Conservation (phyloP, 139 green algal genomes). For the Chlamydomonas eustigma region DNA sequence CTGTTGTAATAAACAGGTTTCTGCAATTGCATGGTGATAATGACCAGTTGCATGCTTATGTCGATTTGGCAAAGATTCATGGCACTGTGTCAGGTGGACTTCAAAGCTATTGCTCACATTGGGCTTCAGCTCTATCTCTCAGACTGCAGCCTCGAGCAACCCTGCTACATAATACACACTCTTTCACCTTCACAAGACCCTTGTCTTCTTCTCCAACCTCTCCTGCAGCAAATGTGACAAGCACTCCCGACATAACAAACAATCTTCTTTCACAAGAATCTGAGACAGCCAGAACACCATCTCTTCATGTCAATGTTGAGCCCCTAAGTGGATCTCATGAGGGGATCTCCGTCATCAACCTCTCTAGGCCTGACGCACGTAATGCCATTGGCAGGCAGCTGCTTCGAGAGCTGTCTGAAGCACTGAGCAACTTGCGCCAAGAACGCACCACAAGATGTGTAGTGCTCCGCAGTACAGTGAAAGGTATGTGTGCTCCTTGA, state of each 20-base stretch:
- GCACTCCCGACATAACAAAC: background rate
- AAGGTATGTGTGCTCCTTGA: no score
- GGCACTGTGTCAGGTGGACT: background rate
- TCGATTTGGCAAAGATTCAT: no score
- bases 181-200: background rate
- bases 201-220: background rate
- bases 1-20: background rate
- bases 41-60: no score
- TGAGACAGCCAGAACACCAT: background rate
- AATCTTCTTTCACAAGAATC: background rate
- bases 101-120: background rate
- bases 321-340: background rate
- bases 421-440: conserved; percentile 46
- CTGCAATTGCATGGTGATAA: no score
- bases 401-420: conserved; percentile 60
- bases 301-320: conserved; percentile 8
- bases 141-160: background rate
- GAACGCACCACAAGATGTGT: conserved; percentile 69
- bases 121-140: background rate
- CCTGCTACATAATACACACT: background rate
- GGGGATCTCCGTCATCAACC: conserved; percentile 61
- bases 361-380: conserved; percentile 50
- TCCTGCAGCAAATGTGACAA: background rate
- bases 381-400: conserved; percentile 77
- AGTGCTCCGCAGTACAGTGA: conserved; percentile 54